These are phyloP conservation scores for Puccinia novopanici DNA, from an alignment of 1,284 basidiomycete species.

Conservation along the genomic window DNA sequence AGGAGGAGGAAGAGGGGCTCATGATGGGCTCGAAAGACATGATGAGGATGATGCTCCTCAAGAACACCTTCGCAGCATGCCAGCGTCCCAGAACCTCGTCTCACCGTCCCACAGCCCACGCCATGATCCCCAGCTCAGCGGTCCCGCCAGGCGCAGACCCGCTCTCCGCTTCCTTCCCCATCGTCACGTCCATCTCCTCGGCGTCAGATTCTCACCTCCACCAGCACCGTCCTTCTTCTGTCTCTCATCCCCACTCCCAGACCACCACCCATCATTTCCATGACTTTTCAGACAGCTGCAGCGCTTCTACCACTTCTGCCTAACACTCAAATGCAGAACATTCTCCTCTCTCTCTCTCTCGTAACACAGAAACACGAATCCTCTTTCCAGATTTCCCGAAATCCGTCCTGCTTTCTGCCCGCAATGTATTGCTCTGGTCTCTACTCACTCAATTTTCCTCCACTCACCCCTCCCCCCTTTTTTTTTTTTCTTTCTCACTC, in stretches of 20 bases:
- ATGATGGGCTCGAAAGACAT: background rate
- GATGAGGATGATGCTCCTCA: constrained; percentile 9
- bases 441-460: background rate
- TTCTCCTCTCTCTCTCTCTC: background rate
- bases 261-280: background rate
- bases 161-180: background rate
- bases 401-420: background rate
- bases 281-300: background rate
- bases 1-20: background rate
- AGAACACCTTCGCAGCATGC: background rate
- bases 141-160: background rate
- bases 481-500: background rate
- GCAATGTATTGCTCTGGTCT: too few species aligned
- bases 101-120: background rate
- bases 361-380: too few species aligned
- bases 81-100: background rate
- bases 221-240: background rate
- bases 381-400: background rate
- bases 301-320: constrained; percentile 11
- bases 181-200: background rate
- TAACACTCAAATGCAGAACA: background rate
- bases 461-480: background rate
- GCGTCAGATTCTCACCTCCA: background rate
- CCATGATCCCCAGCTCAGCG: background rate
- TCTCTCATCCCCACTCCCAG: background rate